Percentiles rank a stretch among this genome's conserved stretches.
Evolutionary conservation across 345 rosid genomes (phyloP).

Genomic region (Sonneratia caseolaris): DNA sequence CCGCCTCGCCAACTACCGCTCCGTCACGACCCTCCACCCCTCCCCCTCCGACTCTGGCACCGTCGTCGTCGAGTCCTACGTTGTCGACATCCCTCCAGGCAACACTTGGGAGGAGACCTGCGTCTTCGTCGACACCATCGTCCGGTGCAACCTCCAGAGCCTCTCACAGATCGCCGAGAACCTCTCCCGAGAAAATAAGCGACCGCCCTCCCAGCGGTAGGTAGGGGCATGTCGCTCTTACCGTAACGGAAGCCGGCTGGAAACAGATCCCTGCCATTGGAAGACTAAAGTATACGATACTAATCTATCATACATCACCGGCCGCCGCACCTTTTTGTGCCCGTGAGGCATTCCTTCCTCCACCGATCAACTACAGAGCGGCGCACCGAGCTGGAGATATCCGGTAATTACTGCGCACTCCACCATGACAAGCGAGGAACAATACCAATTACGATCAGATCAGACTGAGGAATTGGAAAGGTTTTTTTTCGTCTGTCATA

Average conservation of each 20-base stretch:
- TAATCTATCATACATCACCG: not conserved
- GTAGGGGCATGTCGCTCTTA: not conserved
- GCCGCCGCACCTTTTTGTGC: not conserved
- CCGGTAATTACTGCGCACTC: not conserved
- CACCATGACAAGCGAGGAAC: not conserved
- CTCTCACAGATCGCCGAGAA: slow-evolving; percentile 58
- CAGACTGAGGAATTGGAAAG: not conserved
- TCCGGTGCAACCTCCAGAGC: slow-evolving; percentile 74
- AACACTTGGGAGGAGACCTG: slow-evolving; percentile 78
- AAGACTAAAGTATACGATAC: no score
- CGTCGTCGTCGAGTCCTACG: slow-evolving; percentile 81
- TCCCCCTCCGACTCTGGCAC: slow-evolving; percentile 39
- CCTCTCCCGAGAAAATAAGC: slow-evolving; percentile 13
- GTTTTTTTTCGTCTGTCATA: not conserved
- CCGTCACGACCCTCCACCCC: slow-evolving; percentile 45
- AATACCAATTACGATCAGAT: not conserved
- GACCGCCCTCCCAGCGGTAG: not conserved
- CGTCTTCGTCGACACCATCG: slow-evolving; percentile 59
- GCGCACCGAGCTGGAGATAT: not conserved
- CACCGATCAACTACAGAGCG: not conserved
- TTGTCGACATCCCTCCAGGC: slow-evolving; percentile 71
- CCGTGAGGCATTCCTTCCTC: not conserved
- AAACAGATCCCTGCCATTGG: no score
- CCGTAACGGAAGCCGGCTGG: not conserved
- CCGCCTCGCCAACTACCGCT: slow-evolving; percentile 44